A percentile compares a stretch with the other conserved stretches of the same genome.
These are phyloP conservation scores for Auricularia heimuer DNA, from an alignment of 768 basidiomycete genomes.

Conservation along the genomic window DNA sequence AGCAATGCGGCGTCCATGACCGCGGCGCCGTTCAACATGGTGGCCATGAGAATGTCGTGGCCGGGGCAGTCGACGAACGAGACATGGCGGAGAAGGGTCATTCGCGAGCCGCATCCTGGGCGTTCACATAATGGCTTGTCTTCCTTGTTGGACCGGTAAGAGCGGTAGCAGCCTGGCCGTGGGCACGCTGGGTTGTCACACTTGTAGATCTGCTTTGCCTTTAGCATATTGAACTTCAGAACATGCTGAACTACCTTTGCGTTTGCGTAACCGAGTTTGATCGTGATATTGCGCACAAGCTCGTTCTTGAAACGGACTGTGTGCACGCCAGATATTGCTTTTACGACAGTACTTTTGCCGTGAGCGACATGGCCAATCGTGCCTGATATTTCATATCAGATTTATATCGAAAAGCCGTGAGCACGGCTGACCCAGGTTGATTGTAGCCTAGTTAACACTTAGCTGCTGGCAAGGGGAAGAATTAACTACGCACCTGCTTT, in stretches of 20 bases:
- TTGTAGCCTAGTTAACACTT: constrained; percentile 62
- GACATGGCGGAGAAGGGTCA: constrained; percentile 89
- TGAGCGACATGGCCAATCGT: constrained; percentile 99
- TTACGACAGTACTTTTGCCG: constrained; percentile 93
- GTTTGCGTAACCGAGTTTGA: constrained; percentile 98
- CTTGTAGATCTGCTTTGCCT: constrained; percentile 74
- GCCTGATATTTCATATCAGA: constrained; percentile 33
- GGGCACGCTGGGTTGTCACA: constrained; percentile 92
- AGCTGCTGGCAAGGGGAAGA: background rate
- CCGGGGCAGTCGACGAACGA: constrained; percentile 98
- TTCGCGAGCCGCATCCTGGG: constrained; percentile 79
- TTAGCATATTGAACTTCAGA: background rate
- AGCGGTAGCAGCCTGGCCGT: constrained; percentile 87
- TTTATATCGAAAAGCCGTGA: constrained; percentile 1
- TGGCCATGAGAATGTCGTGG: constrained; percentile 99
- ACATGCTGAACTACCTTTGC: constrained; percentile 60
- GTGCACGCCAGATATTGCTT: constrained; percentile 97
- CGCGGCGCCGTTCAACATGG: constrained; percentile 99
- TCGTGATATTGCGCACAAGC: constrained; percentile 96
- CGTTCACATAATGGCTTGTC: constrained; percentile 89
- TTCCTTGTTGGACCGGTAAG: constrained; percentile 90
- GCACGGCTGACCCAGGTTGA: constrained; percentile 63
- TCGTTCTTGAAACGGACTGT: constrained; percentile 99
- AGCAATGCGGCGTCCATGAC: constrained; percentile 99
- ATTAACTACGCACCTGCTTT: constrained; percentile 57